Conservation (phyloP, 106 monocot species). For the Ottelia alismoides region DNA sequence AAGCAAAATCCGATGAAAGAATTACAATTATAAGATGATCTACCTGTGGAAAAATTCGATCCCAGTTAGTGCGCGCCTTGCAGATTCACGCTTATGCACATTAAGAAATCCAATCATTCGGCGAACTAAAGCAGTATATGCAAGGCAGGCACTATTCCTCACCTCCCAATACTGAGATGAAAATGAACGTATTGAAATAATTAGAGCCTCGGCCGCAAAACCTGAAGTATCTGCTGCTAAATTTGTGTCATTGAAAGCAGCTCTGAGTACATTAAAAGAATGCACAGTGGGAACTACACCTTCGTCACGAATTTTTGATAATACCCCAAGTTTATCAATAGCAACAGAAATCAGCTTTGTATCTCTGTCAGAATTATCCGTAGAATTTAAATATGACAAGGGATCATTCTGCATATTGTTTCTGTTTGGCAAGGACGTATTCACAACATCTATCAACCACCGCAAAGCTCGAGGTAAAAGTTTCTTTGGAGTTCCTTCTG, state of each 20-base stretch:
- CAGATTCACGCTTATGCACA: conserved; percentile 68
- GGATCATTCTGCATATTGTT: conserved; percentile 8
- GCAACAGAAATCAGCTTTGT: background rate
- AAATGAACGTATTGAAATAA: conserved; percentile 71
- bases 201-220: conserved; percentile 81
- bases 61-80: conserved; percentile 69
- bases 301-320: conserved; percentile 70
- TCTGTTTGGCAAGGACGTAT: conserved; percentile 19
- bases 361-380: background rate
- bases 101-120: conserved; percentile 98
- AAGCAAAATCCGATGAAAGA: too few species aligned
- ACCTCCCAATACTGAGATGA: conserved; percentile 97
- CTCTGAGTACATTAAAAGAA: conserved; percentile 94
- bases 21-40: too few species aligned
- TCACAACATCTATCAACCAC: conserved; percentile 67
- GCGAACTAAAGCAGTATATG: conserved; percentile 80
- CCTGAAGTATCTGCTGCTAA: conserved; percentile 87
- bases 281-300: conserved; percentile 93
- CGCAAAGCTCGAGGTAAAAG: conserved; percentile 67
- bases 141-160: conserved; percentile 86
- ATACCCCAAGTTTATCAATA: conserved; percentile 2
- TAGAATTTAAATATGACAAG: conserved; percentile 1
- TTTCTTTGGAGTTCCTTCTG: conserved; percentile 91
- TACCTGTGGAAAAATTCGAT: conserved; percentile 97
- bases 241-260: conserved; percentile 94